Conservation (phyloP, 441 rosid species). For the Arabidopsis hybrid region DNA sequence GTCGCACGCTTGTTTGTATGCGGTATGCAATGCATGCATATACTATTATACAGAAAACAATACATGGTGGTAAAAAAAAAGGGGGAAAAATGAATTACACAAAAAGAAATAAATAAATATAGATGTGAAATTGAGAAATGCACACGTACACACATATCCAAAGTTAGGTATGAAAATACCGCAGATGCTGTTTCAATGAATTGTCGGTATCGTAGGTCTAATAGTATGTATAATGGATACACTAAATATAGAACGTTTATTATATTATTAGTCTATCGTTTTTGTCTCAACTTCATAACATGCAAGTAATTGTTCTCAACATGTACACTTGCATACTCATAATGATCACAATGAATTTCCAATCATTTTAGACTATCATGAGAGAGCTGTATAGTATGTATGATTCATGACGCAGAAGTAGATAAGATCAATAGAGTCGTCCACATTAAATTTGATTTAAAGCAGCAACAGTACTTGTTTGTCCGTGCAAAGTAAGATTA, state of each 20-base stretch:
- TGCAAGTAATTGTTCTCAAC: conserved; percentile 13
- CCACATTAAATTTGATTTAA: background rate
- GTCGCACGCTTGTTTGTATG: conserved; percentile 29
- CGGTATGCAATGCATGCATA: conserved; percentile 32
- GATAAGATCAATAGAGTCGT: background rate
- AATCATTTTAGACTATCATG: background rate
- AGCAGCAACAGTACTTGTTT: background rate
- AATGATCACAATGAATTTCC: background rate
- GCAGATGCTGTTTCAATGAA: conserved; percentile 31
- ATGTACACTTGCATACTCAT: background rate
- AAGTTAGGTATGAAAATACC: conserved; percentile 34
- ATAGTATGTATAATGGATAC: background rate
- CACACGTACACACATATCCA: conserved; percentile 43
- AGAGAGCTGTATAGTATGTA: background rate
- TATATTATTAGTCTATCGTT: background rate
- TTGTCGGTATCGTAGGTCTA: conserved; percentile 35
- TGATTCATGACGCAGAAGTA: background rate
- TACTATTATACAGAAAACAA: conserved; percentile 5
- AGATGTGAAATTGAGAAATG: conserved; percentile 35
- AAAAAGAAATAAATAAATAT: background rate
- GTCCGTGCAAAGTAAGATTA: conserved; percentile 28
- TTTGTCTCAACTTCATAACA: conserved; percentile 23
- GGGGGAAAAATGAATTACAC: background rate
- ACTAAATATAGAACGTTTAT: conserved; percentile 5
- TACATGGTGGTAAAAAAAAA: conserved; percentile 1